Percentiles rank a stretch among this genome's conserved stretches.
Evolutionary conservation across 2,329 filamentous ascomycete genomes (phyloP).

Genomic region (Parafenestella ontariensis): DNA sequence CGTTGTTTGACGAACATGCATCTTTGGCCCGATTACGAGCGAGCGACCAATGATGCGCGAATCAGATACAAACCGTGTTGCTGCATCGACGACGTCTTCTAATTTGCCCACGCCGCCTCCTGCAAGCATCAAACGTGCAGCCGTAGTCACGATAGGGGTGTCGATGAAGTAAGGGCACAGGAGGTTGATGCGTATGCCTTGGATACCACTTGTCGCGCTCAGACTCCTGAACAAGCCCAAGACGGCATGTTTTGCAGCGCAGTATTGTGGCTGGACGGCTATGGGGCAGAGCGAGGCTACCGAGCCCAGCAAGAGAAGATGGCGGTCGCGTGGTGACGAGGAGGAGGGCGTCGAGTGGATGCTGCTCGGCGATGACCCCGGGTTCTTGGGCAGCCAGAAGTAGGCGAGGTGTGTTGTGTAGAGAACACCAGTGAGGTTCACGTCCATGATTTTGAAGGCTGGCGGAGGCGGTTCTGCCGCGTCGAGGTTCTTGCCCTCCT

Average conservation of each 20-base stretch:
- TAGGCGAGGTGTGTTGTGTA: constrained; percentile 72
- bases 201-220: constrained; percentile 56
- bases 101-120: constrained; percentile 62
- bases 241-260: constrained; percentile 70
- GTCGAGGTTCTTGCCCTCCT: constrained; percentile 55
- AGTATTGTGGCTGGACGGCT: constrained; percentile 60
- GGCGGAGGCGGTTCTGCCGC: constrained; percentile 58
- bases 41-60: constrained; percentile 63
- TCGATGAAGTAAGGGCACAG: constrained; percentile 72
- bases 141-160: constrained; percentile 62
- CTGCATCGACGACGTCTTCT: constrained; percentile 69
- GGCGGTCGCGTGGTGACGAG: constrained; percentile 57
- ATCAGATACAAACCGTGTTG: constrained; percentile 67
- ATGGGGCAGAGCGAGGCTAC: constrained; percentile 61
- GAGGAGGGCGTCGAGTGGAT: constrained; percentile 37
- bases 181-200: constrained; percentile 68
- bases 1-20: constrained; percentile 55
- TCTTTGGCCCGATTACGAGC: constrained; percentile 64
- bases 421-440: constrained; percentile 69
- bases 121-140: constrained; percentile 61
- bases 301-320: constrained; percentile 69
- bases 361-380: constrained; percentile 48
- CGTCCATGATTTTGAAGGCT: constrained; percentile 62
- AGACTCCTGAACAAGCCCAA: constrained; percentile 69
- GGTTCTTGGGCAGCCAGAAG: constrained; percentile 63